Conservation (phyloP, 2,329 filamentous ascomycete species). For the Pseudocercospora fuligena region DNA sequence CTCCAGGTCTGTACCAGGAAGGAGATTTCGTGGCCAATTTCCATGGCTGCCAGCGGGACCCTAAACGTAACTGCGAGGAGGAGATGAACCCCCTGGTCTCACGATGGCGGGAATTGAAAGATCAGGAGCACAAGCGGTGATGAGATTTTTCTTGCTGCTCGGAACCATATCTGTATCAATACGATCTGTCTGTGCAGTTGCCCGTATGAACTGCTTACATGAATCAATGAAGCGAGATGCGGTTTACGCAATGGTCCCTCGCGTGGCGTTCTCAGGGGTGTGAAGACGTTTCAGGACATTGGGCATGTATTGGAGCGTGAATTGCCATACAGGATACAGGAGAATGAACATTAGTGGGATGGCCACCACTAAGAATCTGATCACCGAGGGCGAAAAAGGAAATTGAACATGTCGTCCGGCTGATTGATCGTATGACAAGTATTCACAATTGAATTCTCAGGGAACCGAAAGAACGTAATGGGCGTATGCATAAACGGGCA, state of each 20-base stretch:
- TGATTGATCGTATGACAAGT: neutral
- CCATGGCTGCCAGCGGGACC: slow-evolving; percentile 67
- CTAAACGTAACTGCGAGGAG: slow-evolving; percentile 63
- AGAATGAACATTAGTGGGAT: neutral
- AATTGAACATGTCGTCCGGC: neutral
- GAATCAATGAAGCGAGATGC: neutral
- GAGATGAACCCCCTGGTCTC: slow-evolving; percentile 65
- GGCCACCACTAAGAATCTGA: no score
- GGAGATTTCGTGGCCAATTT: slow-evolving; percentile 87
- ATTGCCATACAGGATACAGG: neutral
- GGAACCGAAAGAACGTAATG: neutral
- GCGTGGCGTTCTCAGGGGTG: neutral
- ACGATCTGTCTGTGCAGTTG: neutral
- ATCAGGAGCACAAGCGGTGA: slow-evolving; percentile 32
- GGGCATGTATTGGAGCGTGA: neutral
- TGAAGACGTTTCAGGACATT: neutral
- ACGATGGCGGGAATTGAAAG: slow-evolving; percentile 42
- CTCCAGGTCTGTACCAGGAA: slow-evolving; percentile 65
- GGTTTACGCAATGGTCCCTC: neutral
- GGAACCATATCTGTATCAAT: neutral
- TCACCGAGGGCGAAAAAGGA: neutral
- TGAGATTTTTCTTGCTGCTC: neutral
- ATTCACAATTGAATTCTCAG: neutral
- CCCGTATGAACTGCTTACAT: neutral
- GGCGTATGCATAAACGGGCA: neutral